phyloP scores from a whole-genome alignment of 257 asterid genomes.

The Solanum pinnatisectum region DNA sequence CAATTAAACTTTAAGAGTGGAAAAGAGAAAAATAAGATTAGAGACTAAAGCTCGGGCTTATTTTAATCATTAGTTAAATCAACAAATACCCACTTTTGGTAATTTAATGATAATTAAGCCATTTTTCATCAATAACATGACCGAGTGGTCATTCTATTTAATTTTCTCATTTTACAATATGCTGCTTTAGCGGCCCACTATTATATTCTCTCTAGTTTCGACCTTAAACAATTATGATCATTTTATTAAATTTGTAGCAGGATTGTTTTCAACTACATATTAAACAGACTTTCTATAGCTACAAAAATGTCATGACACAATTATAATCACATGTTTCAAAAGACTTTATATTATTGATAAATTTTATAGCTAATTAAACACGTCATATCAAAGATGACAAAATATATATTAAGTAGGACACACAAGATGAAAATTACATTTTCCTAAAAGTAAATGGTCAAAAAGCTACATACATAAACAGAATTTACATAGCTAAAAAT shows the following conservation, averaged over 20 bases:
- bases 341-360: neutral
- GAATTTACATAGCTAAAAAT: neutral
- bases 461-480: neutral
- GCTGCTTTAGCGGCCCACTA: too few species aligned
- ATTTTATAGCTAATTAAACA: neutral
- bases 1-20: too few species aligned
- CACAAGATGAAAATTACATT: neutral
- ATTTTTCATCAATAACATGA: too few species aligned
- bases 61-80: too few species aligned
- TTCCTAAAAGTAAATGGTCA: neutral
- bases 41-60: neutral
- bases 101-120: too few species aligned
- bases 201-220: too few species aligned
- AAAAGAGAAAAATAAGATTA: neutral
- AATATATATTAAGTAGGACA: neutral
- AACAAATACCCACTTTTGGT: too few species aligned
- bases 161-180: too few species aligned
- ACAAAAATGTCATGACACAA: neutral
- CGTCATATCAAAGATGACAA: neutral
- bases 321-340: neutral
- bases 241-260: too few species aligned
- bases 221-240: too few species aligned
- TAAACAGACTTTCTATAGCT: neutral
- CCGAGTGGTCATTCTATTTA: too few species aligned
- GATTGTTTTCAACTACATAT: too few species aligned